Evolutionary conservation across 441 rosid genomes (phyloP), one percentile per base, ranked within the genome.

Genomic region (Sinapis alba): DNA sequence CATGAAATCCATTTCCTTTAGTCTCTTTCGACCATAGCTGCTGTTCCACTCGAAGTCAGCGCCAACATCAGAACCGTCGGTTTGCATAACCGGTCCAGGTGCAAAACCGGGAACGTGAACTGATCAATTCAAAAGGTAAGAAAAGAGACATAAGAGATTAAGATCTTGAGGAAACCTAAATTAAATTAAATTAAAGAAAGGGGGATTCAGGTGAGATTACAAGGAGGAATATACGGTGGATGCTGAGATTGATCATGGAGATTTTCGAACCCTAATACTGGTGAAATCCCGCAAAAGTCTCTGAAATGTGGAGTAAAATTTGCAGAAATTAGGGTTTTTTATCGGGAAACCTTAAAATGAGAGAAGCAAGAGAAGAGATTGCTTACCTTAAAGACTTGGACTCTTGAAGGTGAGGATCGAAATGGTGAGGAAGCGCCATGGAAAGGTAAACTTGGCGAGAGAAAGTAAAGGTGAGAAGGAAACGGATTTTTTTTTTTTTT

Each of bases 61-160:
- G 34, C 84, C 23, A 51, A 82, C 88, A 73, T 85, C 93, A 54
- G 82, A 71, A 47, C 83, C 89, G 63, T 94, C 92, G 4, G 83
- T 69, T 43, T 80, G 86, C 56, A 84, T 60, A 24, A 58, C 79
- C 0, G 91, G 86, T 43, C 81, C 86, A 3, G 94, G 96, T 0
- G 92, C 97, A 68, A 89, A 85, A 62, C 92, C 96, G 56, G 75
- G 86, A 36, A 92, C 93, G 79, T 92, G 97, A 83, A 94, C 97
- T 90, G 72, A 62, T 34, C n/a, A 19, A 53, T 19, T 51, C 13
- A 41, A 20, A 36, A n/a, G 8, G 8, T 45, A 47, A 47, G 7
- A 0, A 45, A 15, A 11, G 28, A 56, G 32, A 41, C 47, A 13
- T n/a, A 56, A 13, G n/a, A 60, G 11, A 6, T 4, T 6, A 28